Evolutionary conservation across 2,329 filamentous ascomycete genomes (phyloP), one percentile per base, ranked within the genome.

Genomic region (Aspergillus ochraceoroseus): DNA sequence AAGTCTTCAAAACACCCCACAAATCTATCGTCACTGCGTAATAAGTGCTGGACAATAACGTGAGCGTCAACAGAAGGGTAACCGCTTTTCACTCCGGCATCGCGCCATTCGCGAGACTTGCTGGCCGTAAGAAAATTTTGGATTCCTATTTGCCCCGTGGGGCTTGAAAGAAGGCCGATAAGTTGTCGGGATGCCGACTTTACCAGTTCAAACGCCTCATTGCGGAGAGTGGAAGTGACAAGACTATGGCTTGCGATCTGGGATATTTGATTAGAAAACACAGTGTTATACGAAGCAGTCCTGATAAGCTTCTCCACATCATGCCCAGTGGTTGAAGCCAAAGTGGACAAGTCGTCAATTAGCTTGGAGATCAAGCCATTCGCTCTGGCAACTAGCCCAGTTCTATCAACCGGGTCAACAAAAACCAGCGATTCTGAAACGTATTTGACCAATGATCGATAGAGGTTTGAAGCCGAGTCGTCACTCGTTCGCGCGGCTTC

Each of bases 381-480:
- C 6, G 54, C 55, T 40, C 65, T 67, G 12, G 57, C 51, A 3
- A 72, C 59, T 48, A 73, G 79, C 3, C 61, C 56, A 17, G 51
- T 57, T 12, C 76, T 70, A 53, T 80, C 76, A 12, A 79, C 61
- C 1, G 71, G 62, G 52, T 80, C 77, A 19, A 70, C 61, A 47
- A 80, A 80, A 28, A 65, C 65, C 2, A 80, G 51, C 28, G 63
- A 62, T 3, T 66, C 62, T 6, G 70, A 70, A 28, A 73, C 51
- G 47, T 78, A 81, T 15, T 58, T 59, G 19, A 76, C 60, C 14
- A 77, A 41, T 8, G 69, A 69, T 38, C 72, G 64, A 31, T 63
- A 67, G 14, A 54, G 17, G 19, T 37, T 25, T 33, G 51, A 18
- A 23, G 31, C 7, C 23, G 46, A 20, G 36, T 50, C 40, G 26